Percentiles rank a stretch among this genome's conserved stretches.
Evolutionary conservation across 106 monocot genomes (phyloP).

Genomic region (Acorus calamus): DNA sequence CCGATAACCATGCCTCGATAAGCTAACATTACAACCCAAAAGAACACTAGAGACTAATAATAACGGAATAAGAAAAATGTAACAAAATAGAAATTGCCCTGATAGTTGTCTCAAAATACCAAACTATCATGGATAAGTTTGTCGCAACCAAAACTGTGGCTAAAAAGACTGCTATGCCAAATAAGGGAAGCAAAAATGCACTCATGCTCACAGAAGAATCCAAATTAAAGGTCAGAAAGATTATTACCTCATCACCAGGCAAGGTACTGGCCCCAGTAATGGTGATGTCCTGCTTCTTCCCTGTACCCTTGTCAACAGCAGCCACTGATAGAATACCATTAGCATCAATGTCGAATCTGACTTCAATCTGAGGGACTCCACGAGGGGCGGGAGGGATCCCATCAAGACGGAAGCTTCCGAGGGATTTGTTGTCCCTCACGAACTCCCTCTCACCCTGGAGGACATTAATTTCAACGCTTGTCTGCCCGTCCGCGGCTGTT

Average conservation of each 20-base stretch:
- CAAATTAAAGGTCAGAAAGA: too few species aligned
- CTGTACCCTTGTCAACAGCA: constrained; percentile 31
- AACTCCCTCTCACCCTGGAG: constrained; percentile 93
- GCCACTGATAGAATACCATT: constrained; percentile 91
- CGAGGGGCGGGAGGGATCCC: constrained; percentile 87
- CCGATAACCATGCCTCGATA: too few species aligned
- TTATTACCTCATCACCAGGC: constrained; percentile 16
- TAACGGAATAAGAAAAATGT: too few species aligned
- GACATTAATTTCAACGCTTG: constrained; percentile 87
- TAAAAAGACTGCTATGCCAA: too few species aligned
- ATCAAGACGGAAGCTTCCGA: constrained; percentile 86
- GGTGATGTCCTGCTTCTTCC: constrained; percentile 25
- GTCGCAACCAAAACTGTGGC: too few species aligned
- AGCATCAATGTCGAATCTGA: constrained; percentile 89
- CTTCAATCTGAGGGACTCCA: constrained; percentile 89
- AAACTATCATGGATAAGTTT: too few species aligned
- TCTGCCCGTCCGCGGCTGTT: constrained; percentile 88
- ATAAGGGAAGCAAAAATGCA: too few species aligned
- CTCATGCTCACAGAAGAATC: too few species aligned
- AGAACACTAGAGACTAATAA: too few species aligned
- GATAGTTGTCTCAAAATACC: too few species aligned
- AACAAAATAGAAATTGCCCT: too few species aligned
- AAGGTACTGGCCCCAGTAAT: constrained; percentile 25
- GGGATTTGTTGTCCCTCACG: constrained; percentile 80
- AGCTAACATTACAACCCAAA: too few species aligned